A percentile compares a stretch with the other conserved stretches of the same genome.
These are phyloP conservation scores for Fusarium bulbicola DNA, from an alignment of 2,329 filamentous ascomycete species.

Conservation along the genomic window DNA sequence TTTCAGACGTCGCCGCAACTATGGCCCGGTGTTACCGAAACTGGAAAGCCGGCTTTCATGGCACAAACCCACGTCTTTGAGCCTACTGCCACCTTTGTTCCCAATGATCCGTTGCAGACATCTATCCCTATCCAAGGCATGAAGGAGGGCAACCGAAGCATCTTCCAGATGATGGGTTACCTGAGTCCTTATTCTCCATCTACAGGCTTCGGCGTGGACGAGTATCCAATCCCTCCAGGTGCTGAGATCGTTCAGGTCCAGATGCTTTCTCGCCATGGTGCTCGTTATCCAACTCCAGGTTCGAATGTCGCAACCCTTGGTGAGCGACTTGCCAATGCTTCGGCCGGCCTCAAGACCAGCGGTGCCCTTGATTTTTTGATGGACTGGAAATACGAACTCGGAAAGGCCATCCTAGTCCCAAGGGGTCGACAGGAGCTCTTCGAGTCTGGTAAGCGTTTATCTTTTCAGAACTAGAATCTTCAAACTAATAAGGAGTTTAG, in stretches of 20 bases:
- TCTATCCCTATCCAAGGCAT: constrained; percentile 71
- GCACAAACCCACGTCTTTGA: constrained; percentile 75
- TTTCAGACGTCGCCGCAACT: constrained; percentile 70
- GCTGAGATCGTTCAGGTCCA: constrained; percentile 75
- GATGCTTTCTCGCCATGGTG: constrained; percentile 78
- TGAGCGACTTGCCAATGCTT: constrained; percentile 64
- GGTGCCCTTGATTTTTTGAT: constrained; percentile 73
- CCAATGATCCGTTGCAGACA: constrained; percentile 76
- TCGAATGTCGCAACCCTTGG: constrained; percentile 65
- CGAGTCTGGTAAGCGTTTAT: constrained; percentile 59
- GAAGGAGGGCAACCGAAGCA: constrained; percentile 66
- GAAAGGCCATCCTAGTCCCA: constrained; percentile 76
- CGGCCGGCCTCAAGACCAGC: constrained; percentile 62
- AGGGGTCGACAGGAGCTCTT: constrained; percentile 78
- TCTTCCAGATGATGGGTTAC: constrained; percentile 74
- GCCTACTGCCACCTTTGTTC: constrained; percentile 71
- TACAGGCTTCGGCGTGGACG: constrained; percentile 77
- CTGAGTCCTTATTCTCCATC: constrained; percentile 76
- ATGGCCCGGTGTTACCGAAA: constrained; percentile 74
- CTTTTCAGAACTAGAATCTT: not conserved
- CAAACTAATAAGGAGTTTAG: constrained; percentile 44
- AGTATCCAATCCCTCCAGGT: constrained; percentile 72
- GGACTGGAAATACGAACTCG: constrained; percentile 74
- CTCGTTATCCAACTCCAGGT: constrained; percentile 74
- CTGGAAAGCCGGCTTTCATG: constrained; percentile 74